Evolutionary conservation across 768 basidiomycete genomes (phyloP).

Genomic region (Terana coerulea): DNA sequence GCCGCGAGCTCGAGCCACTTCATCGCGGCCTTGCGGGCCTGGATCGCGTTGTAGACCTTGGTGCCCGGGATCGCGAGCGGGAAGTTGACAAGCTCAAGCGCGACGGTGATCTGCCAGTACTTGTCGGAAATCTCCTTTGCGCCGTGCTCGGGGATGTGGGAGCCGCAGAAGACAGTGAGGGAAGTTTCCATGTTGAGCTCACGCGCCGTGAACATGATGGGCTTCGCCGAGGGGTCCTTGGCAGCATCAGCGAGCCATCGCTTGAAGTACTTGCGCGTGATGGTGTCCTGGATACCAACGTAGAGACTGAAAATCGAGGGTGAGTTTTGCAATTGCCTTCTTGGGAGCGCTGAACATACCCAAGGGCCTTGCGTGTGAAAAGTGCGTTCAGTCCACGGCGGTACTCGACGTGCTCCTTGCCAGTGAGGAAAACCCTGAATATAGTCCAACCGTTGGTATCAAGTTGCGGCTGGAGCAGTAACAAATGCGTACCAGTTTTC

Average conservation of each 20-base stretch:
- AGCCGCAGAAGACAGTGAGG: slow-evolving; percentile 91
- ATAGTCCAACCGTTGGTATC: too few species aligned
- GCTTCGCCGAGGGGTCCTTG: slow-evolving; percentile 42
- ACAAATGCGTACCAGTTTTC: slow-evolving; percentile 71
- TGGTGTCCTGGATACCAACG: slow-evolving; percentile 74
- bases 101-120: slow-evolving; percentile 94
- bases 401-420: slow-evolving; percentile 91
- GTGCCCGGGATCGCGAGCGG: slow-evolving; percentile 93
- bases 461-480: too few species aligned
- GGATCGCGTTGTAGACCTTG: slow-evolving; percentile 90
- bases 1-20: slow-evolving; percentile 79
- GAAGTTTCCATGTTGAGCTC: slow-evolving; percentile 97
- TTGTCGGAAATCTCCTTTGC: slow-evolving; percentile 82
- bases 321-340: background rate
- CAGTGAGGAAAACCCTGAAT: slow-evolving; percentile 94
- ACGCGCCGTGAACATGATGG: slow-evolving; percentile 90
- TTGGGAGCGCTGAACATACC: too few species aligned
- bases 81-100: slow-evolving; percentile 98
- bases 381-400: slow-evolving; percentile 85
- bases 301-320: slow-evolving; percentile 60
- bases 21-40: slow-evolving; percentile 84
- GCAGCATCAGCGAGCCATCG: slow-evolving; percentile 65
- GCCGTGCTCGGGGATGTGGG: slow-evolving; percentile 79
- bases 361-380: slow-evolving; percentile 92
- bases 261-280: slow-evolving; percentile 72